Conservation (phyloP, 768 basidiomycete species). For the Crepidotus variabilis region DNA sequence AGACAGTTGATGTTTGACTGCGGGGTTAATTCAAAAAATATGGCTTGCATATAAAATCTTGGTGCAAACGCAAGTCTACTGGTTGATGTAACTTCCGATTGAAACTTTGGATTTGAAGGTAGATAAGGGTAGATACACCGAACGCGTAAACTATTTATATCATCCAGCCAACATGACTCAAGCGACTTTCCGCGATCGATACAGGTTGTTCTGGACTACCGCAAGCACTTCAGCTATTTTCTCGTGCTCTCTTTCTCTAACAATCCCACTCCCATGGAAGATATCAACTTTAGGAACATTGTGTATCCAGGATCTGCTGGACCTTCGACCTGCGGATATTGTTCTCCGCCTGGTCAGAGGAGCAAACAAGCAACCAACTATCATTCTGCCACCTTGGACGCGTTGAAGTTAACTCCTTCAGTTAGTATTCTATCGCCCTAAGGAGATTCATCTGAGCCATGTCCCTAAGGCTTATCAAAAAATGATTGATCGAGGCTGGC, state of each 20-base stretch:
- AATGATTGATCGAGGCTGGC: slow-evolving; percentile 86
- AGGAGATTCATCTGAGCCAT: too few species aligned
- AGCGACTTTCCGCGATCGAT: too few species aligned
- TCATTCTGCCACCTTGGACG: slow-evolving; percentile 45
- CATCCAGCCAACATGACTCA: not conserved
- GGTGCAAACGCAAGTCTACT: too few species aligned
- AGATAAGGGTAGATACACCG: not conserved
- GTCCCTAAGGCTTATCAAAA: slow-evolving; percentile 61
- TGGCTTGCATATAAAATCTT: too few species aligned
- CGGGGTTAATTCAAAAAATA: too few species aligned
- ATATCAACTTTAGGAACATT: slow-evolving; percentile 13
- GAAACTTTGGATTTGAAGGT: too few species aligned
- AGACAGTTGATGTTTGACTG: slow-evolving; percentile 7
- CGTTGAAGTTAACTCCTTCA: slow-evolving; percentile 48
- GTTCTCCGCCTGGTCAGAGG: slow-evolving; percentile 50
- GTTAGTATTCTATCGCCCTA: not conserved
- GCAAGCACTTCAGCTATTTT: too few species aligned
- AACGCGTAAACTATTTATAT: not conserved
- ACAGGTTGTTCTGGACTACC: too few species aligned
- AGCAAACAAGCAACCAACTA: slow-evolving; percentile 37
- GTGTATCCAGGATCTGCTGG: slow-evolving; percentile 30
- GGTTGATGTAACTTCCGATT: not conserved
- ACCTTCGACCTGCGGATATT: slow-evolving; percentile 63
- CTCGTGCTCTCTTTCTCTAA: too few species aligned
- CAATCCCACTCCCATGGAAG: not conserved